Evolutionary conservation across 495 filamentous ascomycete species (phyloP).

Genomic region (Daldinia concentrica): DNA sequence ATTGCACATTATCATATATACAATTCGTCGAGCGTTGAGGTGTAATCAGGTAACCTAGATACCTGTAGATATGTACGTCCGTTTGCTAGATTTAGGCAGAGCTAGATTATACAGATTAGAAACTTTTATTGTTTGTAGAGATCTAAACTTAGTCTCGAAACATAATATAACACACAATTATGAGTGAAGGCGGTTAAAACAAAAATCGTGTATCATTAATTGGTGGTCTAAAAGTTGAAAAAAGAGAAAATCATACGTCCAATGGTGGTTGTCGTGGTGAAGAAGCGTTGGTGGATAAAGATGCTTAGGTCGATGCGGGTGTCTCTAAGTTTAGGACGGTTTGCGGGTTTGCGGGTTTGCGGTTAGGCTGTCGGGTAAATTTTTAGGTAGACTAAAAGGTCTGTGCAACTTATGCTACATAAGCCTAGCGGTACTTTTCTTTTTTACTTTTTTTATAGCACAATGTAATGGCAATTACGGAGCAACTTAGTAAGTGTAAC

Average conservation of each 20-base stretch:
- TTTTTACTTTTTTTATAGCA: not conserved
- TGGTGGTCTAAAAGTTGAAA: conserved; percentile 23
- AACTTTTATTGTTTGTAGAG: conserved; percentile 14
- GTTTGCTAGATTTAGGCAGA: conserved; percentile 33
- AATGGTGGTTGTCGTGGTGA: conserved; percentile 39
- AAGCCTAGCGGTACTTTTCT: conserved; percentile 14
- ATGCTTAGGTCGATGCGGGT: conserved; percentile 29
- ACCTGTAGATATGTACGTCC: not conserved
- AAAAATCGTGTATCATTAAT: conserved; percentile 30
- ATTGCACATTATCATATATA: conserved; percentile 42
- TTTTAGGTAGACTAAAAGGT: conserved; percentile 22
- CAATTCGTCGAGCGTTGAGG: conserved; percentile 11
- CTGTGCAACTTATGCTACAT: conserved; percentile 31
- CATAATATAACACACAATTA: conserved; percentile 4
- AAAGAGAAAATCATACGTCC: conserved; percentile 22
- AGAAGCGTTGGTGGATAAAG: conserved; percentile 21
- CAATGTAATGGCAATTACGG: not conserved
- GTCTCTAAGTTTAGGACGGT: conserved; percentile 25
- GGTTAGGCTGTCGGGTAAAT: conserved; percentile 37
- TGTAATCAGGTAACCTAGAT: not conserved
- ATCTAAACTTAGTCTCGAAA: conserved; percentile 7
- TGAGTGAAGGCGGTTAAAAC: not conserved
- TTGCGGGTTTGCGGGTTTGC: not conserved
- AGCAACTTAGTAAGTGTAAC: conserved; percentile 15
- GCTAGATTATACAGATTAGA: conserved; percentile 1